Conservation (phyloP, 1,284 basidiomycete genomes). For the Moesziomyces sp. region DNA sequence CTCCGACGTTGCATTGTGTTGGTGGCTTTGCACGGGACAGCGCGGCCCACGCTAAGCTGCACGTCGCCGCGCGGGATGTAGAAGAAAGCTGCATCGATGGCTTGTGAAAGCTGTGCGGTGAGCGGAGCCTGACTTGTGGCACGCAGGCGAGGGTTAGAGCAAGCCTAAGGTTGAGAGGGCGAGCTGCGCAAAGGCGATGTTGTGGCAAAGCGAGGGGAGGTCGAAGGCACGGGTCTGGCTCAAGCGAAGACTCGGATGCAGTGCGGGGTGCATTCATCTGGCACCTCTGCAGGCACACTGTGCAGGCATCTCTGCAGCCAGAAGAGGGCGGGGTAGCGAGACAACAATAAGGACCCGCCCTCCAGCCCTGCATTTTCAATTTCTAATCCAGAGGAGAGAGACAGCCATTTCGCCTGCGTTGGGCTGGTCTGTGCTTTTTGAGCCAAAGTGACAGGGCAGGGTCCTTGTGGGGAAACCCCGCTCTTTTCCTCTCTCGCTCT, state of each 20-base stretch:
- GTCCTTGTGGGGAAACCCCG: background rate
- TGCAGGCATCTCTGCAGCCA: constrained; percentile 16
- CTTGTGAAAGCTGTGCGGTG: constrained; percentile 16
- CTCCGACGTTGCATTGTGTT: too few relatives aligned
- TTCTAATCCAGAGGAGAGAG: background rate
- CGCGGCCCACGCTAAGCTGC: background rate
- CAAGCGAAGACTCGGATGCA: constrained; percentile 3
- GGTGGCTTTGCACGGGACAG: background rate
- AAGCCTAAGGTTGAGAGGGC: background rate
- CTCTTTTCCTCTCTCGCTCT: too few relatives aligned
- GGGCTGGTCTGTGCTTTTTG: background rate
- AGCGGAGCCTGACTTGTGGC: constrained; percentile 24
- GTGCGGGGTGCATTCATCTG: constrained; percentile 18
- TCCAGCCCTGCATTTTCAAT: background rate
- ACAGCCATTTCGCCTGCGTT: background rate
- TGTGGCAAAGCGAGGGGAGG: background rate
- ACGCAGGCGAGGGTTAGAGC: constrained; percentile 5
- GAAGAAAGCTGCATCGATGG: background rate
- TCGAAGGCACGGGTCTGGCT: background rate
- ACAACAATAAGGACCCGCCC: background rate
- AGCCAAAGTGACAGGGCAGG: background rate
- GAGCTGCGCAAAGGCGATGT: background rate
- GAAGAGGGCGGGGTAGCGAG: background rate
- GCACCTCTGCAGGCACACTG: constrained; percentile 2
- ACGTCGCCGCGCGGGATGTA: background rate